Percentiles rank a stretch among this genome's conserved stretches.
Evolutionary conservation across 2,329 filamentous ascomycete species (phyloP).

Genomic region (Parasarocladium wereldwijsianum): DNA sequence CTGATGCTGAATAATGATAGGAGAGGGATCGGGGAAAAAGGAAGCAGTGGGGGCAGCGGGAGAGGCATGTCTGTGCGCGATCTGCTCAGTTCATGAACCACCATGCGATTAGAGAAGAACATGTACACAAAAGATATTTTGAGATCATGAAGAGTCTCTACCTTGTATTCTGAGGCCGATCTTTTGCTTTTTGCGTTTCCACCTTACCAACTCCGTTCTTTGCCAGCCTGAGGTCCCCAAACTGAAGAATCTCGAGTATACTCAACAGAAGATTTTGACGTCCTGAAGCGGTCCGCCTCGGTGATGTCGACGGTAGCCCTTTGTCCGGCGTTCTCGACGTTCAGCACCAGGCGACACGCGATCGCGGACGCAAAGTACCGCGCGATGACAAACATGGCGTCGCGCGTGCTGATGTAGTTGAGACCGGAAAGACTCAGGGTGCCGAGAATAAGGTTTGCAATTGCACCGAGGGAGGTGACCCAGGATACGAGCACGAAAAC

Average conservation of each 20-base stretch:
- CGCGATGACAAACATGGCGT: slow-evolving; percentile 2
- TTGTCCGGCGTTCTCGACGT: slow-evolving; percentile 2
- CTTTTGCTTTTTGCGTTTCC: too few species aligned
- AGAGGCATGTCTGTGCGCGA: slow-evolving; percentile 40
- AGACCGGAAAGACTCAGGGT: slow-evolving; percentile 2
- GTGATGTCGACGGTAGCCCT: slow-evolving; percentile 3
- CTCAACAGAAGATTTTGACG: background rate
- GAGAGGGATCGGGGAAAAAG: slow-evolving; percentile 26
- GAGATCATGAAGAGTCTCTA: too few species aligned
- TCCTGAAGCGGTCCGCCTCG: slow-evolving; percentile 1
- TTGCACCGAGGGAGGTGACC: slow-evolving; percentile 2
- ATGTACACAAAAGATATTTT: too few species aligned
- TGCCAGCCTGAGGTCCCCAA: too few species aligned
- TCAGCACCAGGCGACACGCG: slow-evolving; percentile 2
- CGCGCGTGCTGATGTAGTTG: slow-evolving; percentile 3
- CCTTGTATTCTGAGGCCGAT: too few species aligned
- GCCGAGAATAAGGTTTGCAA: slow-evolving; percentile 3
- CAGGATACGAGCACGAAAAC: slow-evolving; percentile 2
- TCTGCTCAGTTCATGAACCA: slow-evolving; percentile 37
- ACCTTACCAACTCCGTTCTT: too few species aligned
- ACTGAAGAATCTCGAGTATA: too few species aligned
- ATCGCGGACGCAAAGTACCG: slow-evolving; percentile 1
- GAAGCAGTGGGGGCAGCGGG: slow-evolving; percentile 12
- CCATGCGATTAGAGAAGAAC: too few species aligned
- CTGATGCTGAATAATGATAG: slow-evolving; percentile 79